Conservation (phyloP, 768 basidiomycete species). For the Psilocybe azurescens region DNA sequence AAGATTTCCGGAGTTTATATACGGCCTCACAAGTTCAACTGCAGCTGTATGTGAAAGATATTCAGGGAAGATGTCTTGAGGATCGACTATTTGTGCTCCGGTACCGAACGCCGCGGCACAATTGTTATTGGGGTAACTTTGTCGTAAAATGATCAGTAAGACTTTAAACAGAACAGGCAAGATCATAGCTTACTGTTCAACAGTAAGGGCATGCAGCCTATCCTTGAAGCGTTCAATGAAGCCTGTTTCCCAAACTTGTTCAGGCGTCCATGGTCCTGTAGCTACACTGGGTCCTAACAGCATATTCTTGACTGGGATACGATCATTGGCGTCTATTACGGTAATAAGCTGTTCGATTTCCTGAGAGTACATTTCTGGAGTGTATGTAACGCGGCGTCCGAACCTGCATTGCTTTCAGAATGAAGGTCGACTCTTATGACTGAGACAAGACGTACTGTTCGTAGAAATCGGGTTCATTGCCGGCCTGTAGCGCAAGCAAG, state of each 20-base stretch:
- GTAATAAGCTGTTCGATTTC: constrained; percentile 40
- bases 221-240: constrained; percentile 50
- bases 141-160: neutral
- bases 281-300: constrained; percentile 71
- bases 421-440: constrained; percentile 3
- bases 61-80: constrained; percentile 51
- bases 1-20: constrained; percentile 51
- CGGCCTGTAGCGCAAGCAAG: constrained; percentile 70
- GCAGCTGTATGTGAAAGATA: constrained; percentile 69
- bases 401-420: constrained; percentile 28
- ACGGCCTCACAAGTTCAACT: constrained; percentile 52
- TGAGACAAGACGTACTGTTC: constrained; percentile 32
- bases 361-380: constrained; percentile 47
- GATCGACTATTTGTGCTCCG: constrained; percentile 40
- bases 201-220: constrained; percentile 49
- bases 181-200: constrained; percentile 54
- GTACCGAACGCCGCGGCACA: constrained; percentile 51
- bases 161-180: neutral
- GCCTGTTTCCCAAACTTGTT: constrained; percentile 53
- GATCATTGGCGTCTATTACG: constrained; percentile 28
- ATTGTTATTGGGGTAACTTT: constrained; percentile 56
- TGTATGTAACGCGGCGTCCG: constrained; percentile 40
- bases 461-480: constrained; percentile 86
- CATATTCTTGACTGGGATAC: constrained; percentile 32
- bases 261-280: constrained; percentile 50